Conservation (phyloP, 495 filamentous ascomycete genomes). For the Mytilinidion resinicola region DNA sequence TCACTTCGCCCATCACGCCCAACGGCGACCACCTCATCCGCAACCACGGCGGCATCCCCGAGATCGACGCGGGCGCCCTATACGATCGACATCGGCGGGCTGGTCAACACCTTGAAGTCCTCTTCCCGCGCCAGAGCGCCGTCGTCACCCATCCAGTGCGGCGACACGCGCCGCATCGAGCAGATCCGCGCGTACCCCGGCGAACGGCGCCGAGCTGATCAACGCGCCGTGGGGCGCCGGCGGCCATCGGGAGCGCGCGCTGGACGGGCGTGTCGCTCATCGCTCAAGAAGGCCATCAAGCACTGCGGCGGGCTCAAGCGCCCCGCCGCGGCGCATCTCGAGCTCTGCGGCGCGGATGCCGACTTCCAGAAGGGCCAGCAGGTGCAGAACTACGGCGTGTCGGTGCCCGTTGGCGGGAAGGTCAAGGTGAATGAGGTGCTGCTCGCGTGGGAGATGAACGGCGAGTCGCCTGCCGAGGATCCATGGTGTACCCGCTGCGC, state of each 20-base stretch:
- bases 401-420: conserved; percentile 58
- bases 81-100: conserved; percentile 48
- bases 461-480: conserved; percentile 56
- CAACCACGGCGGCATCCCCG: conserved; percentile 61
- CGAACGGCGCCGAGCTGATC: conserved; percentile 63
- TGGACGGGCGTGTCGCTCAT: conserved; percentile 59
- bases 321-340: conserved; percentile 49
- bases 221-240: conserved; percentile 61
- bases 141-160: conserved; percentile 60
- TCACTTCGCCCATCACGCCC: conserved; percentile 49
- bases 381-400: conserved; percentile 57
- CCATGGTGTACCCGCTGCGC: conserved; percentile 58
- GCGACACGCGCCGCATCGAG: conserved; percentile 61
- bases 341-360: conserved; percentile 60
- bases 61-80: conserved; percentile 50
- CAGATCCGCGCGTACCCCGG: conserved; percentile 58
- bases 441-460: conserved; percentile 68
- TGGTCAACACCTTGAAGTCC: conserved; percentile 48
- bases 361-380: conserved; percentile 59
- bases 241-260: conserved; percentile 59
- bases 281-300: conserved; percentile 61
- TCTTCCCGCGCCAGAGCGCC: conserved; percentile 51
- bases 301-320: conserved; percentile 54
- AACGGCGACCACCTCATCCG: conserved; percentile 59
- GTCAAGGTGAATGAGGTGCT: conserved; percentile 60